Evolutionary conservation across 257 asterid species (phyloP).

Genomic region (Orobanche coerulescens): DNA sequence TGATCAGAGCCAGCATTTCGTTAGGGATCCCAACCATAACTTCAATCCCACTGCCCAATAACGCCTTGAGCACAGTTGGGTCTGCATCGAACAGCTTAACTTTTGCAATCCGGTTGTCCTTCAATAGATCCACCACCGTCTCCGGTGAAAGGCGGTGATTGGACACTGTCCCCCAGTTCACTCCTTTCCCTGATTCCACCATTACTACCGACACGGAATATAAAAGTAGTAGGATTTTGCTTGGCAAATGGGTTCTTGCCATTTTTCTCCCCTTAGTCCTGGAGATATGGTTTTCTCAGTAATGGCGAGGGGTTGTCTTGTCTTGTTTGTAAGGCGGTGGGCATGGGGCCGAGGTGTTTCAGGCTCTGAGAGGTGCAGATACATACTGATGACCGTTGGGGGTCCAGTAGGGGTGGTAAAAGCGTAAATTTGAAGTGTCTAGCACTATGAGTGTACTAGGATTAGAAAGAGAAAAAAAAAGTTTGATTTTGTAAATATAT

Average conservation of each 20-base stretch:
- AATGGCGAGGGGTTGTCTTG: neutral
- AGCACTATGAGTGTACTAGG: neutral
- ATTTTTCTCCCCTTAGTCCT: conserved; percentile 21
- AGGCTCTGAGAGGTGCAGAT: neutral
- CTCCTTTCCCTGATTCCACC: conserved; percentile 74
- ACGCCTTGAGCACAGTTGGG: conserved; percentile 43
- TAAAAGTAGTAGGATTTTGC: neutral
- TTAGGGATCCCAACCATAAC: conserved; percentile 91
- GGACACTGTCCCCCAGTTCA: conserved; percentile 87
- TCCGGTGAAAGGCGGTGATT: conserved; percentile 61
- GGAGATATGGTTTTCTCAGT: conserved; percentile 9
- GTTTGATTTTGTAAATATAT: too few relatives aligned
- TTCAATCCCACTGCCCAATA: conserved; percentile 78
- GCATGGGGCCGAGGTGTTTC: neutral
- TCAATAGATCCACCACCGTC: conserved; percentile 74
- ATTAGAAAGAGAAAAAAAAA: too few relatives aligned
- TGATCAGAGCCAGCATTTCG: conserved; percentile 53
- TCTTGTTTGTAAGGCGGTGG: conserved; percentile 17
- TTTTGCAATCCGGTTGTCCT: conserved; percentile 54
- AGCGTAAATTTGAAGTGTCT: conserved; percentile 19
- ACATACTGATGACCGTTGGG: neutral
- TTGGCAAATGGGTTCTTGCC: conserved; percentile 18
- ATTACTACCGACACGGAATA: conserved; percentile 15
- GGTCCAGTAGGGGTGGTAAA: conserved; percentile 1
- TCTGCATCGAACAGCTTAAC: conserved; percentile 92